phyloP scores from a whole-genome alignment of 2,329 filamentous ascomycete genomes.

The Neopestalotiopsis clavispora region DNA sequence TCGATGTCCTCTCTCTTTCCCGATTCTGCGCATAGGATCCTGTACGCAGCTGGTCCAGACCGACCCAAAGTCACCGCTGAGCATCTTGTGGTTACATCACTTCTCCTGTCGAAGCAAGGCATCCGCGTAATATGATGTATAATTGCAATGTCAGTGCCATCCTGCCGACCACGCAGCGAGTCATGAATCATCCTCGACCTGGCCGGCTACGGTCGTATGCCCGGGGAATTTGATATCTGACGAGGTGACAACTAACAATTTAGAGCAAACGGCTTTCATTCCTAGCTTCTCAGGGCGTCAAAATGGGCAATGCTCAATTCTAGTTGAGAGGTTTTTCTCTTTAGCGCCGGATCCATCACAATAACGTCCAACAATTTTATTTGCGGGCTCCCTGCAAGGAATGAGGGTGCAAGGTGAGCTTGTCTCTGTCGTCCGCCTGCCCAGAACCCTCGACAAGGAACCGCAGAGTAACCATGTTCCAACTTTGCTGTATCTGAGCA shows the following conservation, averaged over 20 bases:
- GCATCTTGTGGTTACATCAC: neutral
- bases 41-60: neutral
- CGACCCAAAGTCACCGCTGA: neutral
- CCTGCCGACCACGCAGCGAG: neutral
- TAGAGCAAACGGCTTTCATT: neutral
- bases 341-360: neutral
- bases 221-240: neutral
- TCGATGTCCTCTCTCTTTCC: neutral
- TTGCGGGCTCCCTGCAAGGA: neutral
- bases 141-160: neutral
- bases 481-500: neutral
- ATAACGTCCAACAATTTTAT: slow-evolving; percentile 1
- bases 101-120: neutral
- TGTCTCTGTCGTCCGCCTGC: neutral
- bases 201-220: neutral
- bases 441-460: neutral
- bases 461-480: neutral
- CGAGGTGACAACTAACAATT: neutral
- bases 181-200: neutral
- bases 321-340: neutral
- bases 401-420: neutral
- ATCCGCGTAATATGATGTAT: neutral
- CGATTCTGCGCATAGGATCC: neutral
- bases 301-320: neutral
- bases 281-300: neutral